Conservation (phyloP, 192 early-diverging fungal genomes). For the Pecoramyces ruminantium region DNA sequence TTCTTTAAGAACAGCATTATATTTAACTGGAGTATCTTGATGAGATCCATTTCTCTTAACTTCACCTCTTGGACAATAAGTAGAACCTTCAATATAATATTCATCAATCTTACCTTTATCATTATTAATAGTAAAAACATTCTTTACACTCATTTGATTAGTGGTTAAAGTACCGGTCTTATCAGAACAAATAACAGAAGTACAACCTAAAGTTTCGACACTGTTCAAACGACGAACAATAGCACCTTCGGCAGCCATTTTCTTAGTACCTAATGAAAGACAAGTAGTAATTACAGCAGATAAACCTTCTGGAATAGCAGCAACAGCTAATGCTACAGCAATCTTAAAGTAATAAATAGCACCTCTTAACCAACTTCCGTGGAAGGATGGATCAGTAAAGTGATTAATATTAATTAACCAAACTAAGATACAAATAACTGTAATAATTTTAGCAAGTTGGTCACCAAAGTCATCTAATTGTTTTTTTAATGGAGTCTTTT, state of each 20-base stretch:
- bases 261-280: slow-evolving; percentile 88
- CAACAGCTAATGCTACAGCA: slow-evolving; percentile 93
- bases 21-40: slow-evolving; percentile 21
- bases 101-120: slow-evolving; percentile 31
- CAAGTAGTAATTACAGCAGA: slow-evolving; percentile 98
- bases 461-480: slow-evolving; percentile 95
- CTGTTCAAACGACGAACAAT: slow-evolving; percentile 83
- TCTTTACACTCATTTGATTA: slow-evolving; percentile 89
- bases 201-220: slow-evolving; percentile 95
- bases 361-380: slow-evolving; percentile 79
- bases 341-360: slow-evolving; percentile 99
- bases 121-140: slow-evolving; percentile 33
- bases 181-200: slow-evolving; percentile 95
- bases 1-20: slow-evolving; percentile 42
- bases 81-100: slow-evolving; percentile 63
- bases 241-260: slow-evolving; percentile 90
- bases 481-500: slow-evolving; percentile 89
- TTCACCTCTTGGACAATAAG: slow-evolving; percentile 68
- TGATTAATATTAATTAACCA: slow-evolving; percentile 97
- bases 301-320: slow-evolving; percentile 96
- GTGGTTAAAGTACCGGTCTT: slow-evolving; percentile 98
- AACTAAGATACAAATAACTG: slow-evolving; percentile 83
- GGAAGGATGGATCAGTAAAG: slow-evolving; percentile 74
- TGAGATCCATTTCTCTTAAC: slow-evolving; percentile 25
- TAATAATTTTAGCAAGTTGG: slow-evolving; percentile 56